Evolutionary conservation across 2,329 filamentous ascomycete species (phyloP).

Genomic region (Beauveria sp.): DNA sequence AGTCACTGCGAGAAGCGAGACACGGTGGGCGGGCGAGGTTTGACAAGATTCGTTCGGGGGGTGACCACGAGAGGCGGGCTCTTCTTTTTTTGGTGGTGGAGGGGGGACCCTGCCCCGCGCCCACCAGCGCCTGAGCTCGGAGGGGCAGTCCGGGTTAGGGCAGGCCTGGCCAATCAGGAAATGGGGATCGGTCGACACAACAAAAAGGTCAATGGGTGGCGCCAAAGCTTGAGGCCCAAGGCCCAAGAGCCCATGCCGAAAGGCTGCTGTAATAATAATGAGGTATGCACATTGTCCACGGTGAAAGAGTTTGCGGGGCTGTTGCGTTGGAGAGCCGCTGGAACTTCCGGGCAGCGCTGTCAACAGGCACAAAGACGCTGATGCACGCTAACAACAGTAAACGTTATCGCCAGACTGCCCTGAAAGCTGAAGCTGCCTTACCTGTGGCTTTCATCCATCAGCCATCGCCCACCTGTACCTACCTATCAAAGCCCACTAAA

Average conservation of each 20-base stretch:
- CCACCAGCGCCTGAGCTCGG: background rate
- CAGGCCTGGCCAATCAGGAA: conserved; percentile 7
- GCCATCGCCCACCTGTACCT: too few species aligned
- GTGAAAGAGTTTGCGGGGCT: too few species aligned
- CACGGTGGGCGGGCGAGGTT: conserved; percentile 2
- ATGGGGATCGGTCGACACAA: background rate
- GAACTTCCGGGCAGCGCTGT: background rate
- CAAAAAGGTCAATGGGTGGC: background rate
- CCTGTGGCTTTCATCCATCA: too few species aligned
- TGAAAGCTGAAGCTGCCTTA: background rate
- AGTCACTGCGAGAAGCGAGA: conserved; percentile 7
- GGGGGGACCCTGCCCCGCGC: conserved; percentile 11
- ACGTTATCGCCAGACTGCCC: background rate
- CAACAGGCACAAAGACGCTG: background rate
- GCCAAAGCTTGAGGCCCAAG: background rate
- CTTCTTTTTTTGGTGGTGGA: conserved; percentile 10
- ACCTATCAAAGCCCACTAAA: background rate
- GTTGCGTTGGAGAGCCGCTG: background rate
- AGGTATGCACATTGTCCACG: too few species aligned
- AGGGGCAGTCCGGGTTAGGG: conserved; percentile 7
- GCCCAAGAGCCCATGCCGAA: background rate
- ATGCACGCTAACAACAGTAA: background rate
- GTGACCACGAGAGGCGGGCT: conserved; percentile 5
- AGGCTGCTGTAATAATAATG: too few species aligned
- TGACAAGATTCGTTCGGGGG: conserved; percentile 1